phyloP scores from a whole-genome alignment of 768 basidiomycete genomes.

The Psilocybe sp. region DNA sequence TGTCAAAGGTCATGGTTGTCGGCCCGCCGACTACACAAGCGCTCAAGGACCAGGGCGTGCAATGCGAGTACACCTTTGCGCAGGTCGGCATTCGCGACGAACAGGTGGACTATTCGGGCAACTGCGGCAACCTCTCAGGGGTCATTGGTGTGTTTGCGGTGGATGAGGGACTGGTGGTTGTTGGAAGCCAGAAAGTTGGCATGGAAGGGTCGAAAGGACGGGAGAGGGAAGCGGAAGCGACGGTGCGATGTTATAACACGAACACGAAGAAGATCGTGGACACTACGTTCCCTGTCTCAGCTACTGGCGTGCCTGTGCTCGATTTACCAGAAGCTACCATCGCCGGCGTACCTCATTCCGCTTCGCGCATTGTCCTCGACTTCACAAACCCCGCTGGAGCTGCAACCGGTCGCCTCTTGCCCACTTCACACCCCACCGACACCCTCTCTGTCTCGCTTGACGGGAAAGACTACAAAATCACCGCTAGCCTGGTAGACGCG shows the following conservation, averaged over 20 bases:
- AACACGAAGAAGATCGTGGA: conserved; percentile 71
- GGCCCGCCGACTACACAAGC: conserved; percentile 38
- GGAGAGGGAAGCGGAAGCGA: conserved; percentile 24
- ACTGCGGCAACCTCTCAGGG: conserved; percentile 73
- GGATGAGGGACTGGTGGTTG: conserved; percentile 43
- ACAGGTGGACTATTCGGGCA: conserved; percentile 65
- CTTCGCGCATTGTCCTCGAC: conserved; percentile 63
- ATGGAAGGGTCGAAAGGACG: conserved; percentile 1
- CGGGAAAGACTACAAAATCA: conserved; percentile 19
- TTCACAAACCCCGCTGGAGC: conserved; percentile 68
- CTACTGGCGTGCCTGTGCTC: conserved; percentile 36
- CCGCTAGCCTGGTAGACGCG: conserved; percentile 63
- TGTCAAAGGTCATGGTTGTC: conserved; percentile 74
- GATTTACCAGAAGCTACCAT: conserved; percentile 49
- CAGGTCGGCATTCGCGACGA: conserved; percentile 60
- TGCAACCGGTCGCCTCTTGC: conserved; percentile 68
- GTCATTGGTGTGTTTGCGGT: conserved; percentile 74
- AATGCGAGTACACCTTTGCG: conserved; percentile 72
- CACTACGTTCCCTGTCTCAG: conserved; percentile 62
- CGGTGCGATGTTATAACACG: conserved; percentile 64
- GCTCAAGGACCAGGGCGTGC: conserved; percentile 41
- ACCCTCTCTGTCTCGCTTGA: conserved; percentile 29
- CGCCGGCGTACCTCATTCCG: conserved; percentile 68
- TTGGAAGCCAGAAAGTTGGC: too few relatives aligned
- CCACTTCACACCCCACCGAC: conserved; percentile 52